phyloP scores from a whole-genome alignment of 2,329 filamentous ascomycete genomes.

The Penicillium sp. region DNA sequence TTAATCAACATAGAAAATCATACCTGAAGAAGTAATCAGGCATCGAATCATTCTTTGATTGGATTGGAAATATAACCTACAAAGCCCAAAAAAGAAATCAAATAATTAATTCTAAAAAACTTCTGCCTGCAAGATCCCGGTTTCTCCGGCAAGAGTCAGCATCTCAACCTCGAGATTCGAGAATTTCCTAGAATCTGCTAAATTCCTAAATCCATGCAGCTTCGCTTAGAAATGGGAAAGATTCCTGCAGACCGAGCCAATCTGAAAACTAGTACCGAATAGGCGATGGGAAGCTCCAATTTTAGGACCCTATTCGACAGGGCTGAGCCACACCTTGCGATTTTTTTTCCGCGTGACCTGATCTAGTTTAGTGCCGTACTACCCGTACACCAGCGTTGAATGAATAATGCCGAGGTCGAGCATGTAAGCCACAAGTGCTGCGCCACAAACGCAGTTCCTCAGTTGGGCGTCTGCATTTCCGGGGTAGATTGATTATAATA shows the following conservation, averaged over 20 bases:
- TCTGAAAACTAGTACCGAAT: slow-evolving; percentile 12
- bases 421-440: slow-evolving; percentile 7
- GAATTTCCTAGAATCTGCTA: not conserved
- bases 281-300: slow-evolving; percentile 4
- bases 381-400: not conserved
- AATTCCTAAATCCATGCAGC: not conserved
- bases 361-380: not conserved
- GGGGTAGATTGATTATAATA: slow-evolving; percentile 3
- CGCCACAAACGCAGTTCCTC: slow-evolving; percentile 6
- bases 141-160: slow-evolving; percentile 1
- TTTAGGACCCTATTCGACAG: slow-evolving; percentile 12
- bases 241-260: slow-evolving; percentile 15
- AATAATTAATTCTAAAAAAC: not conserved
- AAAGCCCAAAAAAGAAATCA: not conserved
- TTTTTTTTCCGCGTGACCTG: slow-evolving; percentile 6
- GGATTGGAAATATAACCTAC: not conserved
- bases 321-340: slow-evolving; percentile 26
- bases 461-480: slow-evolving; percentile 7
- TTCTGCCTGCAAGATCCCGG: slow-evolving; percentile 5
- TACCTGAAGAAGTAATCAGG: not conserved
- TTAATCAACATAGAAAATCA: not conserved
- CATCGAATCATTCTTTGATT: slow-evolving; percentile 2
- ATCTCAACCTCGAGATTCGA: not conserved
- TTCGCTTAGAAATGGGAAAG: slow-evolving; percentile 6
- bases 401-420: not conserved